Evolutionary conservation across 208 protist genomes (phyloP).

Genomic region (Wallacemonas sp.): DNA sequence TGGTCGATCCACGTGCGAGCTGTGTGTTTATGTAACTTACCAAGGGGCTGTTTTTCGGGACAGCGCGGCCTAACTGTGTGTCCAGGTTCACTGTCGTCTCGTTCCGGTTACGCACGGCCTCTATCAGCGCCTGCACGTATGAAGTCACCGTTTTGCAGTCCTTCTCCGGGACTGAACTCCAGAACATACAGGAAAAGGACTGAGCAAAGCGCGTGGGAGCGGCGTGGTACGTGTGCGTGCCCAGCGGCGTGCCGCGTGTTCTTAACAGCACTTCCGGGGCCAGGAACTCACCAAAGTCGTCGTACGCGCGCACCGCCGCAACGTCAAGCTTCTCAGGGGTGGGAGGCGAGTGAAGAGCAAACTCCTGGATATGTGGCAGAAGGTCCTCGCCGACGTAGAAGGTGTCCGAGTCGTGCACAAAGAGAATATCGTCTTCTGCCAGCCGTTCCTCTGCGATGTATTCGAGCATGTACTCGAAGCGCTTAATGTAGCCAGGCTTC

Average conservation of each 20-base stretch:
- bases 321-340: background rate
- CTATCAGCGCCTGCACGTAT: background rate
- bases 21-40: background rate
- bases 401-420: slow-evolving; percentile 1
- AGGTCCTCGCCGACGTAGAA: background rate
- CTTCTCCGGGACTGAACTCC: background rate
- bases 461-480: slow-evolving; percentile 4
- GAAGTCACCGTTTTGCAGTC: background rate
- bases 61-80: too few species aligned
- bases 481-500: background rate
- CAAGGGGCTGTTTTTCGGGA: background rate
- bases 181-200: background rate
- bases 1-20: background rate
- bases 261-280: background rate
- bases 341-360: background rate
- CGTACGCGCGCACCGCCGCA: slow-evolving; percentile 1
- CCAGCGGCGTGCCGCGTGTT: background rate
- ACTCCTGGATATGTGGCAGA: background rate
- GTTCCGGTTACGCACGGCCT: slow-evolving; percentile 4
- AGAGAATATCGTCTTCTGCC: slow-evolving; percentile 2
- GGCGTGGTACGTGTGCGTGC: slow-evolving; percentile 2
- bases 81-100: background rate
- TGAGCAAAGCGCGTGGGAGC: background rate
- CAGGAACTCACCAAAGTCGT: background rate
- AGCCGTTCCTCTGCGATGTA: slow-evolving; percentile 2